Percentiles rank a stretch among this genome's conserved stretches.
Evolutionary conservation across 2,329 filamentous ascomycete genomes (phyloP).

Genomic region (Parafenestella ontariensis): DNA sequence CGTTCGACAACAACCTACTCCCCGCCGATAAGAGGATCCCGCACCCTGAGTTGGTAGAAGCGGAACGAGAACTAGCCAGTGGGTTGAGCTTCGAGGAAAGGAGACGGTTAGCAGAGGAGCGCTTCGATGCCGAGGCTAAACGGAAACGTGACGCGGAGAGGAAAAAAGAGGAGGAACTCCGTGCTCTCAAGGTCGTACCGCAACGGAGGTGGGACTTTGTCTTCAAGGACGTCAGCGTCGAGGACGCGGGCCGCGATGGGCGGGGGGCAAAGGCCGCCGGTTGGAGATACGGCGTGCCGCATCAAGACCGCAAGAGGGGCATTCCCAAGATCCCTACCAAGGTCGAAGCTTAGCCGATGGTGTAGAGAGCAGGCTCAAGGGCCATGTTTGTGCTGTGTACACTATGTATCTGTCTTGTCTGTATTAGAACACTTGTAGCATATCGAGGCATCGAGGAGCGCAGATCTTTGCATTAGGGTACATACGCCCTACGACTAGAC

Average conservation of each 20-base stretch:
- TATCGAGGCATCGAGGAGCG: background rate
- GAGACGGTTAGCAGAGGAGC: conserved; percentile 38
- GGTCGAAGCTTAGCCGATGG: conserved; percentile 54
- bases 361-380: background rate
- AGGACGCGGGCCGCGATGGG: conserved; percentile 63
- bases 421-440: conserved; percentile 26
- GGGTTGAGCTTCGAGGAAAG: conserved; percentile 46
- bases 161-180: conserved; percentile 53
- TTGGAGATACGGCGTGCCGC: conserved; percentile 67
- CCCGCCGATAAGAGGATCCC: conserved; percentile 70
- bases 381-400: conserved; percentile 11
- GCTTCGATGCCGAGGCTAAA: conserved; percentile 38
- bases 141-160: conserved; percentile 50
- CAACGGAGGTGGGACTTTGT: conserved; percentile 66
- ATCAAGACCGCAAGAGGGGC: conserved; percentile 68
- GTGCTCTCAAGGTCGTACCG: conserved; percentile 53
- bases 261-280: conserved; percentile 62
- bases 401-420: conserved; percentile 29
- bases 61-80: conserved; percentile 47
- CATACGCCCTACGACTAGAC: background rate
- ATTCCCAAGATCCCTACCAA: conserved; percentile 68
- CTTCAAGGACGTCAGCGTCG: conserved; percentile 64
- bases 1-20: conserved; percentile 65
- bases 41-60: conserved; percentile 64
- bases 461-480: background rate